Percentiles rank a stretch among this genome's conserved stretches.
Evolutionary conservation across 257 asterid genomes (phyloP).

Genomic region (Penstemon barbatus): DNA sequence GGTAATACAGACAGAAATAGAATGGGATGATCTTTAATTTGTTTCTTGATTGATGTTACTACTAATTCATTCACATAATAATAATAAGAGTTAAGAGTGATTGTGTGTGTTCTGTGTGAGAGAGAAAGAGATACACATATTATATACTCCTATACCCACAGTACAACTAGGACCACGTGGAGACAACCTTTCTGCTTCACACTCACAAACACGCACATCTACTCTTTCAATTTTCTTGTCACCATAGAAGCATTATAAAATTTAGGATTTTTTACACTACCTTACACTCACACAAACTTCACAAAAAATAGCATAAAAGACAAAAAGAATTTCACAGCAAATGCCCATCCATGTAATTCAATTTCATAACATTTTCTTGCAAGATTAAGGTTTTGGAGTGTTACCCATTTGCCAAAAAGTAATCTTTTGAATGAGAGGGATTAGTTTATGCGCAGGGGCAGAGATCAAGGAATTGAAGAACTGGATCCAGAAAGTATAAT

Average conservation of each 20-base stretch:
- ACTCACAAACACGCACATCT: constrained; percentile 16
- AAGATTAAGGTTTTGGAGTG: constrained; percentile 17
- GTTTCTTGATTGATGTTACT: too few species aligned
- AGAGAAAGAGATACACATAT: constrained; percentile 10
- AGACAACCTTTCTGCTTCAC: constrained; percentile 32
- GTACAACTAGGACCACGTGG: constrained; percentile 39
- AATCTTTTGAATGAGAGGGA: constrained; percentile 22
- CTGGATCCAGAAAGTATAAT: constrained; percentile 67
- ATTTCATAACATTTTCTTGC: constrained; percentile 31
- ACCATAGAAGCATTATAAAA: constrained; percentile 25
- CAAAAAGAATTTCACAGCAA: constrained; percentile 17
- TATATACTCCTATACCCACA: background rate
- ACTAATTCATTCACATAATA: background rate
- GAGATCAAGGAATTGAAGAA: constrained; percentile 37
- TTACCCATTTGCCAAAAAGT: constrained; percentile 2
- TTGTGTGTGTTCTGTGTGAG: constrained; percentile 24
- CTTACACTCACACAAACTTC: constrained; percentile 36
- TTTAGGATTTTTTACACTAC: constrained; percentile 35
- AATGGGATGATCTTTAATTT: constrained; percentile 35
- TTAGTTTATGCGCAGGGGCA: constrained; percentile 30
- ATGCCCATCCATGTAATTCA: constrained; percentile 35
- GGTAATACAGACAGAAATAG: constrained; percentile 29
- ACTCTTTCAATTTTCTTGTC: constrained; percentile 35
- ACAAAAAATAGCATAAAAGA: constrained; percentile 27
- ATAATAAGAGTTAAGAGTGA: background rate